Base-by-base conservation (phyloP, 352 stramenopile genomes). In the Globisporangium recalcitrans region DNA sequence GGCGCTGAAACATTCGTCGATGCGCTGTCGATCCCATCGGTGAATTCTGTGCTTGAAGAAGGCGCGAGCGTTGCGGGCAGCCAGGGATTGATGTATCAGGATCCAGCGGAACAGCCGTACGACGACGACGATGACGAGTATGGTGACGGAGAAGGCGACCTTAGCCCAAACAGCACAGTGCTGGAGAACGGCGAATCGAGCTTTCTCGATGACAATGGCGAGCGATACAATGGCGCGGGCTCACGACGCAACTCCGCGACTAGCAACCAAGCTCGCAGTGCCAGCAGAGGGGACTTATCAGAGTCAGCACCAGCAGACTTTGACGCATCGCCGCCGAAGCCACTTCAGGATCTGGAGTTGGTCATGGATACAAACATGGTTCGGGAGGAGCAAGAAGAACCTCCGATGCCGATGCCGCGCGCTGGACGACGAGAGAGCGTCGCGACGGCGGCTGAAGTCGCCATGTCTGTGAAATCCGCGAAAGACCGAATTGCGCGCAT, bases 401-500 rank as follows among this genome's bases (percentile, higher is more conserved):
- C 27, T 22, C 56, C 62, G 7, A 52, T 58, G 36, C 62, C 62
- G 6, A n/a, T 42, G 21, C 22, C 58, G 6, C 55, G 52, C 29
- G 58, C 32, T 8, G 29, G 56, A 13, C 49, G 63, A 32, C 26
- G 63, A 14, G 63, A 65, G 42, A 69, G 58, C 16, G 63, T 65
- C 13, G 63, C 63, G 31, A 62, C 52, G 5, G 57, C 58, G 5
- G 63, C 62, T 13, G 65, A 86, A 55, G 68, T 86, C 49, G 73
- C 81, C 19, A 78, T 69, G 16, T 78, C 81, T 34, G 79, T 91
- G 16, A 86, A 85, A 54, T 82, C 73, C 5, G 71, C 81, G 5
- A 88, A 86, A 44, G 81, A 80, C 34, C 73, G 70, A 22, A 75
- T 75, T 40, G 38, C 73, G 2, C 77, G 77, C 19, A 87, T 91